Evolutionary conservation across 2,329 filamentous ascomycete genomes (phyloP), one percentile per base, ranked within the genome.

Genomic region (Nigrograna mackinnonii): DNA sequence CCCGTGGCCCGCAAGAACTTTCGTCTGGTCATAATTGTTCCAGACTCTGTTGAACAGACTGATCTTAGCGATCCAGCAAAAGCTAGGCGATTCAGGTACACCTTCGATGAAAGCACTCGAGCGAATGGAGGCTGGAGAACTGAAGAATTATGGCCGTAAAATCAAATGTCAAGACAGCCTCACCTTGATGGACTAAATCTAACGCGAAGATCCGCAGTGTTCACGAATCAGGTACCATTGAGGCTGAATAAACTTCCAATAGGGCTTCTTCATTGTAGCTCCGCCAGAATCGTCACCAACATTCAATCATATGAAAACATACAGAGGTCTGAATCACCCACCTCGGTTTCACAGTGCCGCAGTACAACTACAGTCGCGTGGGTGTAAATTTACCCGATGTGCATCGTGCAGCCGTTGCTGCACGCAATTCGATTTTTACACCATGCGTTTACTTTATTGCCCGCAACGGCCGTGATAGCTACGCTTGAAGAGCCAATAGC

Each of bases 11-110:
- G 90, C 53, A 72, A 72, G 51, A 88, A 95, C 65, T 96, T 95
- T 63, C 77, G 92, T 39, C 88, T 96, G 1, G 89, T 96, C 3
- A 84, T 94, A 61, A 94, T 99, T 64, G 83, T 85, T 36, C 85
- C 95, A 0, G 80, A 87, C 6, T 83, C 87, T 64, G 84, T 95
- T 16, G 91, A 95, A 64, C 77, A 79, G 57, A 75, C 87, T 13
- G 87, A 94, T 63, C 68, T 95, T 39, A 83, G 79, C 43, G 80
- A 89, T 60, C 81, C 85, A 1, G 77, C 78, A 35, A 79, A 80
- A 47, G 76, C 77, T 11, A 74, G 78, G 50, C 76, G 91, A 57
- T 87, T 83, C 75, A 72, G 80, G 46, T 92, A 91, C 70, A 83
- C 77, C 19, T 80, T 83, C 54, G 74, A 79, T 5, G 68, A 69